phyloP scores from a whole-genome alignment of 2,329 filamentous ascomycete genomes.

The Penicillium sp. region DNA sequence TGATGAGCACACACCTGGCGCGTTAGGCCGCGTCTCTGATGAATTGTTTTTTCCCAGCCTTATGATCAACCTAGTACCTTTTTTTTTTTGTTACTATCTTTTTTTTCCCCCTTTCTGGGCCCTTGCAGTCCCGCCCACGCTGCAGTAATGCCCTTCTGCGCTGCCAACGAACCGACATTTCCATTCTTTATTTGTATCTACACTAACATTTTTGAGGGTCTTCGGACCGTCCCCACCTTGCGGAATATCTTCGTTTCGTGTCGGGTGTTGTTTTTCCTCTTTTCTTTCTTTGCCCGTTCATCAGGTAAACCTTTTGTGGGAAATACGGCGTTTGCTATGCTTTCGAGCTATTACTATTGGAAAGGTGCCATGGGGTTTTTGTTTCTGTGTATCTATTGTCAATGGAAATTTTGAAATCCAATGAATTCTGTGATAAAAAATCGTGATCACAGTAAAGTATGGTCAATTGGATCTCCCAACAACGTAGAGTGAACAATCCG shows the following conservation, averaged over 20 bases:
- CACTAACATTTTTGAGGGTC: constrained; percentile 2
- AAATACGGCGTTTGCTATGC: not conserved
- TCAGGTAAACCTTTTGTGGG: not conserved
- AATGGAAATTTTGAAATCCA: not conserved
- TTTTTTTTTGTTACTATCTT: constrained; percentile 1
- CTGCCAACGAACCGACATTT: constrained; percentile 6
- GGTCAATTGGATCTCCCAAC: not conserved
- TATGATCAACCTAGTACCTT: not conserved
- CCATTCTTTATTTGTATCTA: constrained; percentile 19
- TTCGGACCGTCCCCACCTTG: not conserved
- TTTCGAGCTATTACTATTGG: not conserved
- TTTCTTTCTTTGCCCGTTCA: not conserved
- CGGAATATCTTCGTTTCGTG: constrained; percentile 2
- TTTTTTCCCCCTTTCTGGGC: too few species aligned
- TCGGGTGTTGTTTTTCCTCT: constrained; percentile 5
- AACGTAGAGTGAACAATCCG: not conserved
- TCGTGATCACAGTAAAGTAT: not conserved
- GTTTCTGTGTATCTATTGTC: constrained; percentile 3
- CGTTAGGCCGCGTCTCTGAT: constrained; percentile 6
- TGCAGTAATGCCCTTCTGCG: constrained; percentile 5
- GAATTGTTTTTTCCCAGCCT: not conserved
- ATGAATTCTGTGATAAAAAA: not conserved
- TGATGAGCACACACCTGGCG: constrained; percentile 11
- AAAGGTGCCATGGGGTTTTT: not conserved
- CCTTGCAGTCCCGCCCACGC: not conserved